Evolutionary conservation across 768 basidiomycete genomes (phyloP), one percentile per base, ranked within the genome.

Genomic region (Leucocoprinus leucothites): DNA sequence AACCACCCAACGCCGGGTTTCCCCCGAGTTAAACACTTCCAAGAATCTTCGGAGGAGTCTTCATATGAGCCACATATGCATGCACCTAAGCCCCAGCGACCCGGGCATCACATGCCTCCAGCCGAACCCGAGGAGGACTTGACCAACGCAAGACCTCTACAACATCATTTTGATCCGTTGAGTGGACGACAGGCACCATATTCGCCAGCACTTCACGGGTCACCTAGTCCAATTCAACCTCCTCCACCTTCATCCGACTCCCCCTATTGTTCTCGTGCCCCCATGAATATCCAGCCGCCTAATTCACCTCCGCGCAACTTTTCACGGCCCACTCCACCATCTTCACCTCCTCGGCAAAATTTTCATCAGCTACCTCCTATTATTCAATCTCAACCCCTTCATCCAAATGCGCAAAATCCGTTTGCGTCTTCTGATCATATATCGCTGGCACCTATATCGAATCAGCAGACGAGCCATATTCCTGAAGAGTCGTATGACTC

Each of bases 61-160:
- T 24, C 31, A 16, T 19, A 28, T 13, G 53, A 55, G 18, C 11
- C 51, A 31, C 19, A 26, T 25, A 19, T 55, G 38, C 53, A 55
- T 31, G 53, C 53, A 21, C 53, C 53, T 8, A 26, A 21, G 26
- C 53, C 53, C 6, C 45, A 31, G 14, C 45, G 53, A 22, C 35
- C 26, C 3, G 53, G 45, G 16, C 36, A 16, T 11, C 45, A 28
- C 16, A 48, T 47, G n/a, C 25, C 28, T 45, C 21, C 21, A 22
- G 11, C 34, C 16, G 24, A 25, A 0, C 34, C 44, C 16, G 35
- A 55, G 7, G 53, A 47, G 3, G 18, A 19, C 1, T 9, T 22
- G 31, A 31, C 26, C 2, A 45, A 28, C 35, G 31, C 43, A 8
- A 31, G 34, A 7, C 51, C 41, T 35, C 35, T 54, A 11, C 53